Evolutionary conservation across 345 rosid genomes (phyloP).

Genomic region (Gossypium rotundifolium): DNA sequence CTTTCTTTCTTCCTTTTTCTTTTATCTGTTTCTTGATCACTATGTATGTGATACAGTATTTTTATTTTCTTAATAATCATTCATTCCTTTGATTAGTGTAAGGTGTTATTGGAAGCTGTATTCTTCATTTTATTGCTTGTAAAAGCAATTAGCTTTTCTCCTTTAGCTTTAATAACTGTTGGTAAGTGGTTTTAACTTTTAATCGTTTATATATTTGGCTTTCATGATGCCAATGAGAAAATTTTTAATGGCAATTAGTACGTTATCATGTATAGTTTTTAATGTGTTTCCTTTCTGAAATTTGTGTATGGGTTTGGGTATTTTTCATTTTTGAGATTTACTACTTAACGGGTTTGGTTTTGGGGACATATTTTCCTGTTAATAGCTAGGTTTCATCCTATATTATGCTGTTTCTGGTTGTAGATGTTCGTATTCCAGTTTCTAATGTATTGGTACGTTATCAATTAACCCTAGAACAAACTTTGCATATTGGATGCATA

Average conservation of each 20-base stretch:
- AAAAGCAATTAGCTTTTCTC: constrained; percentile 22
- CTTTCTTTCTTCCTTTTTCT: neutral
- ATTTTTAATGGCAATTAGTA: neutral
- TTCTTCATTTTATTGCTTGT: constrained; percentile 22
- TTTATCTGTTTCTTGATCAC: neutral
- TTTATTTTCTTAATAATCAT: neutral
- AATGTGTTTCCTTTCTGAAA: neutral
- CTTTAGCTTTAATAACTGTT: constrained; percentile 22
- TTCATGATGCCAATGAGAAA: neutral
- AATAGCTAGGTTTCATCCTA: neutral
- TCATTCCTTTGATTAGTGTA: neutral
- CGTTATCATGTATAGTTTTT: neutral
- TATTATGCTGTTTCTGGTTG: constrained; percentile 1
- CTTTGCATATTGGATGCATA: neutral
- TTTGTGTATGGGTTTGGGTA: constrained; percentile 1
- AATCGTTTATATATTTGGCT: neutral
- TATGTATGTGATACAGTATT: neutral
- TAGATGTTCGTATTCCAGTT: neutral
- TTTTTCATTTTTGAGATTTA: neutral
- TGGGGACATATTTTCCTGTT: neutral
- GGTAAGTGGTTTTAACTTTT: neutral
- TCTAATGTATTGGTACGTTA: neutral
- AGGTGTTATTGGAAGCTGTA: constrained; percentile 9
- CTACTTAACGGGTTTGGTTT: neutral
- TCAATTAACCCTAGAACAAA: neutral